A percentile compares a stretch with the other conserved stretches of the same genome.
phyloP scores from a whole-genome alignment of 2,329 filamentous ascomycete genomes.

The Thielaviopsis punctulata region DNA sequence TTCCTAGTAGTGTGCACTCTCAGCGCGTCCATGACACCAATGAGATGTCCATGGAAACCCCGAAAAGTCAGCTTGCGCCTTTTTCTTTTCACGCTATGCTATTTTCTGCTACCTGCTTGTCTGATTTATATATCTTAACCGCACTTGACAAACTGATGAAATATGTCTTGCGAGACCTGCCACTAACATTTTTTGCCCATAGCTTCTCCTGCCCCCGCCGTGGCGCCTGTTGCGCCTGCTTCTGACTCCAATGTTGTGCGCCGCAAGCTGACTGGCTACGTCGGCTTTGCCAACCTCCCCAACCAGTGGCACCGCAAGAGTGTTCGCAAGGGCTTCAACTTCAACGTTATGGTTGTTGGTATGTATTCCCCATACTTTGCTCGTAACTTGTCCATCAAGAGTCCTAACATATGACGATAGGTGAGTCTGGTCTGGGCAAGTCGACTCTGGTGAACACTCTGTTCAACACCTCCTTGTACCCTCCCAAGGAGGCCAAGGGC shows the following conservation, averaged over 20 bases:
- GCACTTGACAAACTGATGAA: background rate
- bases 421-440: slow-evolving; percentile 98
- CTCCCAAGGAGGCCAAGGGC: slow-evolving; percentile 94
- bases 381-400: too few species aligned
- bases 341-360: slow-evolving; percentile 99
- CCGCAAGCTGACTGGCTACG: slow-evolving; percentile 94
- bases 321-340: slow-evolving; percentile 99
- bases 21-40: background rate
- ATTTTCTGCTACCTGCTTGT: background rate
- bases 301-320: slow-evolving; percentile 99
- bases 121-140: background rate
- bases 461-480: slow-evolving; percentile 98
- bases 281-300: slow-evolving; percentile 94
- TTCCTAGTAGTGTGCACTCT: background rate
- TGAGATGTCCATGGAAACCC: background rate
- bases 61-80: slow-evolving; percentile 2
- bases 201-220: slow-evolving; percentile 15
- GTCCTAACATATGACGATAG: slow-evolving; percentile 28
- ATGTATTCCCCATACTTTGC: slow-evolving; percentile 32
- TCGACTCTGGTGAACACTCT: slow-evolving; percentile 97
- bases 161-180: background rate
- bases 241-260: slow-evolving; percentile 81
- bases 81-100: background rate
- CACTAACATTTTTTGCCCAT: slow-evolving; percentile 3
- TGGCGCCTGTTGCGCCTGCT: slow-evolving; percentile 24